Conservation (phyloP, 1,284 basidiomycete species). For the Ceratobasidium sp. region DNA sequence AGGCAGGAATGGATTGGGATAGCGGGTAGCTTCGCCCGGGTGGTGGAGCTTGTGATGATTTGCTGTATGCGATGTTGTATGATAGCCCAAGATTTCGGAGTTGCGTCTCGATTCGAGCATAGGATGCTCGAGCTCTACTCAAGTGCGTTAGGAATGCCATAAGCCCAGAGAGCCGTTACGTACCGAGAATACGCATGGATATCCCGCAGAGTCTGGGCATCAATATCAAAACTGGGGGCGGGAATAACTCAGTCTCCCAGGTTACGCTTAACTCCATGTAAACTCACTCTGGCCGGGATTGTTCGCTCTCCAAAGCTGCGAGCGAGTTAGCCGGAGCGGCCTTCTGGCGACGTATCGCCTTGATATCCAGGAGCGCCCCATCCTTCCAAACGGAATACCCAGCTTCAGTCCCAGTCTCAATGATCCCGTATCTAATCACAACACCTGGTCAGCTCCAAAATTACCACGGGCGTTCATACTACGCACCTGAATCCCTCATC, state of each 20-base stretch:
- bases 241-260: not conserved
- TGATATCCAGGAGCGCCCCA: constrained; percentile 21
- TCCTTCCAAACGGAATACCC: constrained; percentile 50
- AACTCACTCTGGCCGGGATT: constrained; percentile 36
- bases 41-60: constrained; percentile 44
- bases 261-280: not conserved
- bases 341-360: constrained; percentile 18
- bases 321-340: constrained; percentile 9
- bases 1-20: constrained; percentile 69
- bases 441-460: constrained; percentile 75
- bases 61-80: constrained; percentile 75
- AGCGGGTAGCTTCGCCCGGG: constrained; percentile 34
- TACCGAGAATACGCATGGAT: constrained; percentile 83
- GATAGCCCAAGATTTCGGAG: constrained; percentile 82
- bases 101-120: constrained; percentile 85
- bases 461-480: constrained; percentile 66
- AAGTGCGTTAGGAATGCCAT: not conserved
- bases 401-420: constrained; percentile 52
- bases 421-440: constrained; percentile 49
- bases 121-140: constrained; percentile 83
- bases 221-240: constrained; percentile 65
- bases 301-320: not conserved
- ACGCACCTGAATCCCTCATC: constrained; percentile 78
- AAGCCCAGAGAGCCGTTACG: constrained; percentile 45
- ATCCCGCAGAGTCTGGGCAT: constrained; percentile 71